Percentiles rank a stretch among this genome's conserved stretches.
Evolutionary conservation across 208 protist genomes (phyloP).

Genomic region (Leishmania mexicana): DNA sequence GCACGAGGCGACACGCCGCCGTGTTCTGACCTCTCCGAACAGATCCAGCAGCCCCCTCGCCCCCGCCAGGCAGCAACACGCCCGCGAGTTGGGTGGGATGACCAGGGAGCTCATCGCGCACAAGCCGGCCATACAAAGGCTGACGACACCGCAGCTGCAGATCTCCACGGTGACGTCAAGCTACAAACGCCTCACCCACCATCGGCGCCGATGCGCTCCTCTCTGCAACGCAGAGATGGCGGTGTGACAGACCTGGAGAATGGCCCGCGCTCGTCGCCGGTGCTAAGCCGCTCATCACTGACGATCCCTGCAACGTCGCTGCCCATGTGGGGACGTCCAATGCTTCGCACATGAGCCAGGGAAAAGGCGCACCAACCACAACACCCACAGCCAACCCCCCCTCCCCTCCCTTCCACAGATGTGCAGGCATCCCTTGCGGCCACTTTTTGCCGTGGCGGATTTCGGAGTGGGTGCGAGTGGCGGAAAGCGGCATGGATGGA

Average conservation of each 20-base stretch:
- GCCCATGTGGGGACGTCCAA: conserved; percentile 9
- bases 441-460: not conserved
- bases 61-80: not conserved
- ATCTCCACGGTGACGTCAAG: not conserved
- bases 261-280: not conserved
- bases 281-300: not conserved
- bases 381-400: not conserved
- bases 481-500: not conserved
- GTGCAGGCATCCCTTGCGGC: not conserved
- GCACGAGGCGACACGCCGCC: not conserved
- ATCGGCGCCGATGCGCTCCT: not conserved
- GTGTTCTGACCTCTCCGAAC: not conserved
- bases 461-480: not conserved
- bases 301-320: not conserved
- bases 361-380: not conserved
- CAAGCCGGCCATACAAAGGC: not conserved
- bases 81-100: no score
- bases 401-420: not conserved
- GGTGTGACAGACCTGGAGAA: not conserved
- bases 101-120: not conserved
- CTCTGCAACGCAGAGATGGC: not conserved
- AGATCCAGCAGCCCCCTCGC: not conserved
- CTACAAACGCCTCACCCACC: not conserved
- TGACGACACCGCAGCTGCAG: not conserved
- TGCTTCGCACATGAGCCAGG: not conserved